A percentile compares a stretch with the other conserved stretches of the same genome.
These are phyloP conservation scores for Calocybe gangraenosa DNA, from an alignment of 768 basidiomycete genomes.

Conservation along the genomic window DNA sequence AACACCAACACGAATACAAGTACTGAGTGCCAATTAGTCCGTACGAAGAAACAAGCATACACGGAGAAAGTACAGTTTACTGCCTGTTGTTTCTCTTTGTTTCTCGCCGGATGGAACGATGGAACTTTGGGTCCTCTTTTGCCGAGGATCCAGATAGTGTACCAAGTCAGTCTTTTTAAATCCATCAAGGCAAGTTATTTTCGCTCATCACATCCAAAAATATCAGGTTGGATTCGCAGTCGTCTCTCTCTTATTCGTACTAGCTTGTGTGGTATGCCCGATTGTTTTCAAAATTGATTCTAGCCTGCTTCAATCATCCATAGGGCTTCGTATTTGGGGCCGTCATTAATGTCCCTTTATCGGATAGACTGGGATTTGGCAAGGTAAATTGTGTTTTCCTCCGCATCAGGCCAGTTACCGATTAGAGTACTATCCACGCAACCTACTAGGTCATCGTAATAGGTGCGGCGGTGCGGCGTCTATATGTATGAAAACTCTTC, in stretches of 20 bases:
- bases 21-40: constrained; percentile 1
- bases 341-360: constrained; percentile 25
- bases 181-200: not conserved
- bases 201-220: not conserved
- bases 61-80: constrained; percentile 42
- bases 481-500: too few relatives aligned
- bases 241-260: constrained; percentile 41
- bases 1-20: not conserved
- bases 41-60: constrained; percentile 19
- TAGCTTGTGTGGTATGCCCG: constrained; percentile 27
- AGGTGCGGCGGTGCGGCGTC: too few relatives aligned
- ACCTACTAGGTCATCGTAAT: too few relatives aligned
- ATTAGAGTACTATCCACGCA: too few relatives aligned
- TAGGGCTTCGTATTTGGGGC: constrained; percentile 29
- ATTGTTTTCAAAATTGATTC: not conserved
- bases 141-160: constrained; percentile 8
- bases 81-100: constrained; percentile 51
- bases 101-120: constrained; percentile 29
- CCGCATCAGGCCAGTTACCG: too few relatives aligned
- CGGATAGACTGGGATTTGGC: constrained; percentile 26
- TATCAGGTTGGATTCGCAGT: constrained; percentile 33
- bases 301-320: not conserved
- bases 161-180: constrained; percentile 1
- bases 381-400: constrained; percentile 16
- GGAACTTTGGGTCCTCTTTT: constrained; percentile 11